Conservation (phyloP, 1,284 basidiomycete genomes). For the Cutaneotrichosporon sp. region DNA sequence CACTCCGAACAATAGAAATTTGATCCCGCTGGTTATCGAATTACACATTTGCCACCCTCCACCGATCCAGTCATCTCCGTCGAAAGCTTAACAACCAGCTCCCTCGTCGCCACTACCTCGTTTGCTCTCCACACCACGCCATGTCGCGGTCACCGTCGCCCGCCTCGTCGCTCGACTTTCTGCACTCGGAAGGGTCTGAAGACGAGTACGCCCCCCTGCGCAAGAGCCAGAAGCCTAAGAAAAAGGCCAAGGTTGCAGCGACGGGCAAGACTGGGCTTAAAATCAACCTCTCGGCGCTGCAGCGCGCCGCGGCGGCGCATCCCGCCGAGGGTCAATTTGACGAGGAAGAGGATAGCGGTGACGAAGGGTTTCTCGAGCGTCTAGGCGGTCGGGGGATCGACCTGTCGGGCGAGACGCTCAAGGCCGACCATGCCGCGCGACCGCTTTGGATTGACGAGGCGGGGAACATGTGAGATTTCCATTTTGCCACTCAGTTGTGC, state of each 20-base stretch:
- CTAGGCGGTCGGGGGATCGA: constrained; percentile 34
- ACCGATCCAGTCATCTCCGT: not conserved
- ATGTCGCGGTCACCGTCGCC: constrained; percentile 44
- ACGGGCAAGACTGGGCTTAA: constrained; percentile 21
- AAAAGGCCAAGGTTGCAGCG: constrained; percentile 9
- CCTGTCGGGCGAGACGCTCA: constrained; percentile 63
- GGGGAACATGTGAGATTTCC: constrained; percentile 62
- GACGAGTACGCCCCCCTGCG: constrained; percentile 33
- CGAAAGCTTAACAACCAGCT: not conserved
- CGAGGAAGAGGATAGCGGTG: constrained; percentile 21
- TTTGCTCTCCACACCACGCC: not conserved
- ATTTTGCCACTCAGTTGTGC: not conserved
- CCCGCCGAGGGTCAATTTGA: constrained; percentile 30
- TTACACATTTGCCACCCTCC: constrained; percentile 8
- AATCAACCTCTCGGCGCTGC: constrained; percentile 39
- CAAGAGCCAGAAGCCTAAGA: constrained; percentile 3
- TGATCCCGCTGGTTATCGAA: constrained; percentile 7
- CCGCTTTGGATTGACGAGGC: constrained; percentile 94
- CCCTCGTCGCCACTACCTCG: not conserved
- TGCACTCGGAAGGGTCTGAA: constrained; percentile 37
- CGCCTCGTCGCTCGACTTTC: constrained; percentile 45
- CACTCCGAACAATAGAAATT: not conserved
- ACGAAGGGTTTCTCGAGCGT: constrained; percentile 30
- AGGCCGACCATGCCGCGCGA: constrained; percentile 80
- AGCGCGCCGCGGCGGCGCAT: constrained; percentile 25